A percentile compares a stretch with the other conserved stretches of the same genome.
These are phyloP conservation scores for Carpinus viminea DNA, from an alignment of 306 rosid genomes.

Conservation along the genomic window DNA sequence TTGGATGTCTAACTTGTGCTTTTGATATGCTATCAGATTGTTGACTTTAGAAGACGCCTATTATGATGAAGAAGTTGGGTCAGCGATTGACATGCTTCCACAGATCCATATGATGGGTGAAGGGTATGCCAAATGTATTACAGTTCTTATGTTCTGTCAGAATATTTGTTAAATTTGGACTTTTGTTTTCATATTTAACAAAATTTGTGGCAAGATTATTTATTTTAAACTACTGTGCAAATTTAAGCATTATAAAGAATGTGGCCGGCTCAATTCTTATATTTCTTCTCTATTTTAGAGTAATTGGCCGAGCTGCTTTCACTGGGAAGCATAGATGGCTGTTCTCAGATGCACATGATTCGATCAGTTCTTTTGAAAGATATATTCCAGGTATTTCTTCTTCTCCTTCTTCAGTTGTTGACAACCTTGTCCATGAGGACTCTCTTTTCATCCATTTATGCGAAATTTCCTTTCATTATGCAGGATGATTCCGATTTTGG, in stretches of 20 bases:
- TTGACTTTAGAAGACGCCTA: slow-evolving; percentile 69
- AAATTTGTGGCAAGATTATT: slow-evolving; percentile 1
- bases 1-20: slow-evolving; percentile 30
- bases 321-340: slow-evolving; percentile 70
- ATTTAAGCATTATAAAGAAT: slow-evolving; percentile 1
- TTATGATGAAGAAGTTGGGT: slow-evolving; percentile 55
- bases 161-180: not conserved
- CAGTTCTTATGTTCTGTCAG: not conserved
- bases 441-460: slow-evolving; percentile 16
- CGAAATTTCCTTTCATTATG: slow-evolving; percentile 21
- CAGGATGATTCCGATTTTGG: slow-evolving; percentile 53
- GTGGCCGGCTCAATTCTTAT: slow-evolving; percentile 22
- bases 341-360: slow-evolving; percentile 48
- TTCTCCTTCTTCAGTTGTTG: not conserved
- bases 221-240: not conserved
- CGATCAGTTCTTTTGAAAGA: slow-evolving; percentile 27
- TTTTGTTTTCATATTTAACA: not conserved
- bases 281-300: slow-evolving; percentile 38
- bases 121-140: slow-evolving; percentile 53
- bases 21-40: slow-evolving; percentile 55
- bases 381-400: slow-evolving; percentile 43
- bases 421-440: not conserved
- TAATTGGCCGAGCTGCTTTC: slow-evolving; percentile 77
- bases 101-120: slow-evolving; percentile 69
- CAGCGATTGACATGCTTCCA: slow-evolving; percentile 49